phyloP scores from a whole-genome alignment of 2,329 filamentous ascomycete genomes.

The Zymoseptoria brevis region DNA sequence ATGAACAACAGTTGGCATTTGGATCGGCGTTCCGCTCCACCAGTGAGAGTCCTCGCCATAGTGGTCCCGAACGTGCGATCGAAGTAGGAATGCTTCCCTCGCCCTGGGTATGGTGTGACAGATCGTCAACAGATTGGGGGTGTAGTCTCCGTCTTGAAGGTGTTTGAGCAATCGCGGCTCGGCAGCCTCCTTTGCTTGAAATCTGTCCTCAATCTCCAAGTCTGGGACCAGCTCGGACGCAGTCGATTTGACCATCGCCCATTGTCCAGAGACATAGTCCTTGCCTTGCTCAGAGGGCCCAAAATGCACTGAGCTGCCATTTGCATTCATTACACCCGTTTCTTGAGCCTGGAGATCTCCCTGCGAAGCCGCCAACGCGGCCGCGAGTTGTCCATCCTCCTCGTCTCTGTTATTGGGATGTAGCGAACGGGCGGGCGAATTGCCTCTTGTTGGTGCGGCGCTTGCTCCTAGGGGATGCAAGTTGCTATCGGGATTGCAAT shows the following conservation, averaged over 20 bases:
- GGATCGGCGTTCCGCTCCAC: slow-evolving; percentile 53
- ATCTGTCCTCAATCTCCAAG: slow-evolving; percentile 30
- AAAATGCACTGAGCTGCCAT: slow-evolving; percentile 37
- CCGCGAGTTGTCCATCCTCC: slow-evolving; percentile 24
- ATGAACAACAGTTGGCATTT: slow-evolving; percentile 44
- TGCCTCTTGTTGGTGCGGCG: slow-evolving; percentile 25
- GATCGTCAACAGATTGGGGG: slow-evolving; percentile 53
- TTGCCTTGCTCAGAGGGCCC: slow-evolving; percentile 47
- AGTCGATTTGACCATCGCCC: slow-evolving; percentile 45
- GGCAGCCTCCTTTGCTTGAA: slow-evolving; percentile 38
- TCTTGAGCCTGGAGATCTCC: slow-evolving; percentile 38
- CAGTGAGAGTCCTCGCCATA: slow-evolving; percentile 52
- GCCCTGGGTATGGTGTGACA: slow-evolving; percentile 54
- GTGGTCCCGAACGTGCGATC: slow-evolving; percentile 37
- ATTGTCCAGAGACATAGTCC: slow-evolving; percentile 44
- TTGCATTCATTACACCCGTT: slow-evolving; percentile 42
- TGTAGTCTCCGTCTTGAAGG: slow-evolving; percentile 43
- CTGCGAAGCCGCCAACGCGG: slow-evolving; percentile 22
- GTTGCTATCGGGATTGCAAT: slow-evolving; percentile 20
- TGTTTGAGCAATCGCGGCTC: slow-evolving; percentile 53
- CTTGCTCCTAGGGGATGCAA: slow-evolving; percentile 25
- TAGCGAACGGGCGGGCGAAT: slow-evolving; percentile 19
- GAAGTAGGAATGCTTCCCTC: slow-evolving; percentile 48
- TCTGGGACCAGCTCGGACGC: slow-evolving; percentile 49
- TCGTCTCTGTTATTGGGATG: slow-evolving; percentile 24